Evolutionary conservation across 805 yeast species (phyloP).

Genomic region (Metschnikowia borealis): DNA sequence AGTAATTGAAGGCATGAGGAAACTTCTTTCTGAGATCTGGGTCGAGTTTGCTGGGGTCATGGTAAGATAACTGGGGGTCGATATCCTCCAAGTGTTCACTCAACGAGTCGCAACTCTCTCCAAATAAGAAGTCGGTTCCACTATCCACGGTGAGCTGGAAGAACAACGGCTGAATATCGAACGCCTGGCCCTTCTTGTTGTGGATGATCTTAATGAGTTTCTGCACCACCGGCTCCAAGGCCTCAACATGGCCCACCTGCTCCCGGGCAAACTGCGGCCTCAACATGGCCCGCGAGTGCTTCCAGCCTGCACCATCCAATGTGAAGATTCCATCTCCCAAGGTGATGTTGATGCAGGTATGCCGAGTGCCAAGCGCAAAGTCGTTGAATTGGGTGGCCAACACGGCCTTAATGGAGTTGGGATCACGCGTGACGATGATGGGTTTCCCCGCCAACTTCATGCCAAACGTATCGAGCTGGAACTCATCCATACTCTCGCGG

Average conservation of each 20-base stretch:
- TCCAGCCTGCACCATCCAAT: slow-evolving; percentile 27
- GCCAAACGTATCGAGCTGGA: slow-evolving; percentile 5
- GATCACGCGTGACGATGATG: slow-evolving; percentile 17
- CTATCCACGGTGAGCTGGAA: slow-evolving; percentile 17
- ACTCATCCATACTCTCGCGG: slow-evolving; percentile 4
- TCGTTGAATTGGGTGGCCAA: slow-evolving; percentile 26
- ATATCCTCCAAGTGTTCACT: slow-evolving; percentile 10
- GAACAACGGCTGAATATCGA: slow-evolving; percentile 16
- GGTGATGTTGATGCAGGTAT: slow-evolving; percentile 18
- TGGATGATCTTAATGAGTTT: slow-evolving; percentile 16
- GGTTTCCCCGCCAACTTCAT: slow-evolving; percentile 11
- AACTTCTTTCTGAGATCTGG: slow-evolving; percentile 10
- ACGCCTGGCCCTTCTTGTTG: slow-evolving; percentile 5
- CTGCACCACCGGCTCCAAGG: slow-evolving; percentile 24
- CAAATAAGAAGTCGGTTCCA: slow-evolving; percentile 18
- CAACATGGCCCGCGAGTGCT: slow-evolving; percentile 26
- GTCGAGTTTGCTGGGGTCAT: slow-evolving; percentile 5
- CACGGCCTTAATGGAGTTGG: slow-evolving; percentile 26
- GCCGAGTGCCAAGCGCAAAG: slow-evolving; percentile 23
- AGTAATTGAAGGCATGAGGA: slow-evolving; percentile 15
- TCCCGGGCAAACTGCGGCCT: slow-evolving; percentile 28
- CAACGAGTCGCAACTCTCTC: slow-evolving; percentile 16
- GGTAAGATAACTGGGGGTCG: neutral
- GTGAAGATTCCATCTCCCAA: slow-evolving; percentile 28
- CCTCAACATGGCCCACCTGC: slow-evolving; percentile 24